Conservation (phyloP, 805 yeast genomes). For the Schizosaccharomyces cryophilus region DNA sequence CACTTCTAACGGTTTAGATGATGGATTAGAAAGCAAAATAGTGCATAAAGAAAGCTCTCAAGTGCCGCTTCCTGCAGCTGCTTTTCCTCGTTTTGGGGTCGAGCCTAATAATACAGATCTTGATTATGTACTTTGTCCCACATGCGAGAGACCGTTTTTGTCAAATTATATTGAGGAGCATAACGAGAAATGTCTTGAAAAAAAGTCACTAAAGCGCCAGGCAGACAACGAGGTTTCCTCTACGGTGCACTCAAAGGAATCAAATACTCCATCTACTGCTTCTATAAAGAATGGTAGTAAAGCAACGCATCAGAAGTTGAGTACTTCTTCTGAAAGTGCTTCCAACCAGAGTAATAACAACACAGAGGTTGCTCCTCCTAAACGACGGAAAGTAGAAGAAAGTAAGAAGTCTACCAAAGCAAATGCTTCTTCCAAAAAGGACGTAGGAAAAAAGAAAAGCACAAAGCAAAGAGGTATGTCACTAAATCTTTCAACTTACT, state of each 20-base stretch:
- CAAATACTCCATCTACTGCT: neutral
- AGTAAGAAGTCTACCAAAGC: neutral
- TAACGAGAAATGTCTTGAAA: neutral
- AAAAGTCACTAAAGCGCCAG: neutral
- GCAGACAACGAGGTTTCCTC: neutral
- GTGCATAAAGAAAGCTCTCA: neutral
- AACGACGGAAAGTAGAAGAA: neutral
- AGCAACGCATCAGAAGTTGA: neutral
- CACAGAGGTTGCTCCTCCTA: neutral
- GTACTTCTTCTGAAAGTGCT: neutral
- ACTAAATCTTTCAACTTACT: too few species aligned
- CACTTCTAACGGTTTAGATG: neutral
- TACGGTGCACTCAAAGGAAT: neutral
- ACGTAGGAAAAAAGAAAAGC: neutral
- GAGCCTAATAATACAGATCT: neutral
- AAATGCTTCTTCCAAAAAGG: neutral
- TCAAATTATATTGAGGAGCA: neutral
- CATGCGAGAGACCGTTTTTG: neutral
- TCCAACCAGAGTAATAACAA: neutral
- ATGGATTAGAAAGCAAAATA: neutral
- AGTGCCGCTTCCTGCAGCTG: neutral
- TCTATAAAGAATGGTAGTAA: neutral
- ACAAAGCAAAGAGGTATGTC: constrained; percentile 20
- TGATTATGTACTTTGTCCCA: neutral
- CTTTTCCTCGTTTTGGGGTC: neutral